Evolutionary conservation across 2,329 filamentous ascomycete genomes (phyloP), one percentile per base, ranked within the genome.

Genomic region (Diaporthe velutina): DNA sequence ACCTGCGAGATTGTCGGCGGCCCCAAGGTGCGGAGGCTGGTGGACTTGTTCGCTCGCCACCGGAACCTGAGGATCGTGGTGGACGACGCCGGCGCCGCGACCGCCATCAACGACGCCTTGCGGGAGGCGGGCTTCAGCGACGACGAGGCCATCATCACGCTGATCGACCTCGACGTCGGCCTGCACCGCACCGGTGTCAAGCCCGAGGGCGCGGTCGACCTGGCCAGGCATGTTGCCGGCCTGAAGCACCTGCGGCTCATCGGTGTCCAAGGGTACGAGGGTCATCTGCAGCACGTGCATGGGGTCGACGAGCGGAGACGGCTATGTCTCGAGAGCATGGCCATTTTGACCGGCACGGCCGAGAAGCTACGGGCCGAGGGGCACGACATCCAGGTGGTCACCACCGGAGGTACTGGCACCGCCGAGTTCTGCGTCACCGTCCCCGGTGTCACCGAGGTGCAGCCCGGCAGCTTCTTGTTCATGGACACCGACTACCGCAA

Each of bases 401-500:
- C 88, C 0, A 88, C 86, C 0, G 88, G 87, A 1, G 88, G 88
- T 0, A 89, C 88, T 0, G 88, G 88, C 10, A 89, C 88, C 1
- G 86, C 84, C 2, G 88, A 89, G 75, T 89, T 90, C 77, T 90
- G 88, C 72, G 87, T 84, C 2, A 83, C 81, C 0, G 86, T 88
- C 0, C 84, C 85, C 0, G 88, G 88, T 0, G 83, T 90, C 0
- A 90, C 88, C 1, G 88, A 90, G 77, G 81, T 90, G 2, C 88
- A 90, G 77, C 88, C 88, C 0, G 88, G 88, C 0, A 88, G 86
- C 0, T 90, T 90, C 74, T 84, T 90, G 73, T 90, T 90, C 78
- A 90, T 90, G 88, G 88, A 90, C 73, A 88, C 88, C 2, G 88
- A 90, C 77, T 90, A 90, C 77, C 84, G 87, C 4, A 87, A 88